Percentiles rank a stretch among this genome's conserved stretches.
Conservation (phyloP, 306 rosid species). For the Leucaena leucocephala region DNA sequence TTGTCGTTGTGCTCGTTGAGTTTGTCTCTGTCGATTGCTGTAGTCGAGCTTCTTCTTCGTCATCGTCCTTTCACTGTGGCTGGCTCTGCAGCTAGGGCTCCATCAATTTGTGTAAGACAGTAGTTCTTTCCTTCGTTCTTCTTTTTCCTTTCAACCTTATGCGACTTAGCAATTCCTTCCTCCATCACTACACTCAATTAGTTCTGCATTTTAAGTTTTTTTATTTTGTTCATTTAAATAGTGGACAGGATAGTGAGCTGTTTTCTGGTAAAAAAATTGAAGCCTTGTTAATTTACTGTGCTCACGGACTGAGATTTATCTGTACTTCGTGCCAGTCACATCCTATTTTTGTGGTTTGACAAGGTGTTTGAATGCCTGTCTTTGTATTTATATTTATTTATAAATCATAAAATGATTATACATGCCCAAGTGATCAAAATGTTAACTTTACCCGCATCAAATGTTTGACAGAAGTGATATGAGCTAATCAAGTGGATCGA, state of each 20-base stretch:
- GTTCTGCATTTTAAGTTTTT: not conserved
- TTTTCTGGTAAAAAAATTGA: not conserved
- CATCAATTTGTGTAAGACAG: not conserved
- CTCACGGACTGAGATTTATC: no score
- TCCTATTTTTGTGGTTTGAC: not conserved
- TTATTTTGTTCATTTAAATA: not conserved
- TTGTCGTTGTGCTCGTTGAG: not conserved
- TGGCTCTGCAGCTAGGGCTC: not conserved
- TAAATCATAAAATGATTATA: not conserved
- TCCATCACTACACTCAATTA: not conserved
- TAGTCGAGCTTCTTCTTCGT: not conserved
- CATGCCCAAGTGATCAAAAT: not conserved
- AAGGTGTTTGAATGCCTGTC: not conserved
- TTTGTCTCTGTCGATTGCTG: not conserved
- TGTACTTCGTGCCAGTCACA: not conserved
- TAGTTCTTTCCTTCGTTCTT: not conserved
- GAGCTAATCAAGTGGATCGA: conserved; percentile 24
- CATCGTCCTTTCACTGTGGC: not conserved
- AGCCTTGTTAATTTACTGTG: not conserved
- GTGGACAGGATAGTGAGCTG: not conserved
- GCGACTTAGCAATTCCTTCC: not conserved
- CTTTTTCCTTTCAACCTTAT: not conserved
- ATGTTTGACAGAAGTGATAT: conserved; percentile 25
- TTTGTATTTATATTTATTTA: not conserved
- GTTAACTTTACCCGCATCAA: not conserved